These are phyloP conservation scores for Helotiales sp. DNA, from an alignment of 2,329 filamentous ascomycete genomes.

Conservation along the genomic window DNA sequence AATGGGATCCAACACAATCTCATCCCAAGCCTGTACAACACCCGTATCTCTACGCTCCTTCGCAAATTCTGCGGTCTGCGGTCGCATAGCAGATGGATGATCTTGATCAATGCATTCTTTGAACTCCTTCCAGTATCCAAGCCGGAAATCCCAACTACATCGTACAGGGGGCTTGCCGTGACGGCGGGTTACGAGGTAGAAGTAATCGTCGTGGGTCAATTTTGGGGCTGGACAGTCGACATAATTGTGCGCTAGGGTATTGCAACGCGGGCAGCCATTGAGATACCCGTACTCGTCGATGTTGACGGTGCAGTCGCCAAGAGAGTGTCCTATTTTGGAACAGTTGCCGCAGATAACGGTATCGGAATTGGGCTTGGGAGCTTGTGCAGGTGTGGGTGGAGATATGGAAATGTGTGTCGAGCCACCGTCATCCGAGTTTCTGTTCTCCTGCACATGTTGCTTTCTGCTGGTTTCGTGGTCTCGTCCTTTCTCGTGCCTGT, in stretches of 20 bases:
- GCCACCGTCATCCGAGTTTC: neutral
- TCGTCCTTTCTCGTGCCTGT: neutral
- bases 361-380: neutral
- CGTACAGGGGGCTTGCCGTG: neutral
- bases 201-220: neutral
- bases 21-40: neutral
- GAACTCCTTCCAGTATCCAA: neutral
- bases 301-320: neutral
- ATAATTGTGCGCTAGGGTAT: neutral
- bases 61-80: neutral
- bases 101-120: neutral
- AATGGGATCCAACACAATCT: neutral
- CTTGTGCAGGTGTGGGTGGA: neutral
- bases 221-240: neutral
- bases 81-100: too few relatives aligned
- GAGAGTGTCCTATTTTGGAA: neutral
- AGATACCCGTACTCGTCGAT: conserved; percentile 8
- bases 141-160: neutral
- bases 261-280: neutral
- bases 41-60: neutral
- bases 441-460: neutral
- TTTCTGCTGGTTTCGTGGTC: neutral
- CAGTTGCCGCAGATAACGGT: neutral
- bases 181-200: neutral
- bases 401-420: neutral